These are phyloP conservation scores for Tetradesmus obliquus DNA, from an alignment of 139 green algal species.

Conservation along the genomic window DNA sequence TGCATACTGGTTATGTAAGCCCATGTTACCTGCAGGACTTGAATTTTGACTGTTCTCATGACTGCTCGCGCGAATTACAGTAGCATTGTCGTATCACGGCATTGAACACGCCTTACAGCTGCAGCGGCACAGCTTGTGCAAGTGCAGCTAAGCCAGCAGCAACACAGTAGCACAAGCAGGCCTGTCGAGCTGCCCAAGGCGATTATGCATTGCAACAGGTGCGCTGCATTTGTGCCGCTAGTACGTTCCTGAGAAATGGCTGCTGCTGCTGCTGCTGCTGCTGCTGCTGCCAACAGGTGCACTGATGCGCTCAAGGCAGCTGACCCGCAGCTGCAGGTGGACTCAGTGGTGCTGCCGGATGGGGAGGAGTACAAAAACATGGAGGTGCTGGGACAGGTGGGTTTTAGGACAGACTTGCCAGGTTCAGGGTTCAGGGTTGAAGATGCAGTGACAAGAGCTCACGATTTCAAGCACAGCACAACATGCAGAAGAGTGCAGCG, in stretches of 20 bases:
- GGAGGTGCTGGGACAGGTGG: conserved; percentile 83
- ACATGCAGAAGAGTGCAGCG: background rate
- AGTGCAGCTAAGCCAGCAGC: no score
- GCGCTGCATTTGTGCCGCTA: background rate
- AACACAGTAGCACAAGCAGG: no score
- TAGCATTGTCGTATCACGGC: no score
- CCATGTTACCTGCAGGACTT: background rate
- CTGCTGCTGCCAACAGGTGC: conserved; percentile 30
- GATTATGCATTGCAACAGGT: background rate
- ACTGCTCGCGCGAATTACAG: background rate
- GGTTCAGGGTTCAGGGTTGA: background rate
- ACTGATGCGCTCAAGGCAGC: conserved; percentile 33
- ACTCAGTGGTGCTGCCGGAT: conserved; percentile 91
- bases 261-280: conserved; percentile 28
- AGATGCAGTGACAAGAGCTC: background rate
- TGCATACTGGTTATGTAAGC: background rate
- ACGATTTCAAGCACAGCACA: background rate
- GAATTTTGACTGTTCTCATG: background rate
- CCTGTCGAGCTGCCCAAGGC: no score
- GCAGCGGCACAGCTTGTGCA: background rate
- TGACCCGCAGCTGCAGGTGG: conserved; percentile 74
- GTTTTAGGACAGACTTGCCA: background rate
- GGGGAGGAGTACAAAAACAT: conserved; percentile 97
- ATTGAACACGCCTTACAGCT: no score
- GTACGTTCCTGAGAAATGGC: background rate